These are phyloP conservation scores for Ceratocystis albifundus DNA, from an alignment of 2,329 filamentous ascomycete genomes.

Conservation along the genomic window DNA sequence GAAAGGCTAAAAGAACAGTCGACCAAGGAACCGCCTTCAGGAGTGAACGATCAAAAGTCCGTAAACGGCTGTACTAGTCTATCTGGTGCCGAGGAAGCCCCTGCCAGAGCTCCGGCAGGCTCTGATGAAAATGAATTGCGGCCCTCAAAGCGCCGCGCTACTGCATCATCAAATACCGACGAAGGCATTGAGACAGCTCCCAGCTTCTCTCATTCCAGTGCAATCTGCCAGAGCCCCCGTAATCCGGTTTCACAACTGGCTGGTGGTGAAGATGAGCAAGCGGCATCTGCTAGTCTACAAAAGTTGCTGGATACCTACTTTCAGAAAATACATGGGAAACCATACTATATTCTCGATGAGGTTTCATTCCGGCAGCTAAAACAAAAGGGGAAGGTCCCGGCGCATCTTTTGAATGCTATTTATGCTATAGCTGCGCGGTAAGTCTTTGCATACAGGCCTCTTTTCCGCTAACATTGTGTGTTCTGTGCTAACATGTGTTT, in stretches of 20 bases:
- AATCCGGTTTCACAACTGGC: neutral
- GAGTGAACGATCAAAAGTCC: neutral
- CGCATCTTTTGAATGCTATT: conserved; percentile 44
- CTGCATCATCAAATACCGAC: neutral
- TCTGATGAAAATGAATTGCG: neutral
- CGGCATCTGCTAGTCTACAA: neutral
- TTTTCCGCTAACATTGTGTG: neutral
- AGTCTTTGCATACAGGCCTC: conserved; percentile 23
- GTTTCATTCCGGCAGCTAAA: conserved; percentile 58
- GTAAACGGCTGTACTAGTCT: neutral
- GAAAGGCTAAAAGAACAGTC: conserved; percentile 64
- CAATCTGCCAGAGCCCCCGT: neutral
- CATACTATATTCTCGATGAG: conserved; percentile 73
- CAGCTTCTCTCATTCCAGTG: neutral
- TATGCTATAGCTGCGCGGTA: conserved; percentile 54
- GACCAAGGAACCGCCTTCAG: conserved; percentile 28
- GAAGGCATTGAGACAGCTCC: neutral
- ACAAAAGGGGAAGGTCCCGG: conserved; percentile 53
- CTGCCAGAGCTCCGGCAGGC: neutral
- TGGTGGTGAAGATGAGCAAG: neutral
- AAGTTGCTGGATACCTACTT: conserved; percentile 69
- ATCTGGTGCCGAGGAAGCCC: neutral
- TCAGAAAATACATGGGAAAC: conserved; percentile 64
- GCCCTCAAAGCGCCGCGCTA: neutral
- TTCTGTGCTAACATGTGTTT: conserved; percentile 24